Base-by-base conservation (phyloP, 1,139 yeast genomes). In the Lizanozyma gosingica region DNA sequence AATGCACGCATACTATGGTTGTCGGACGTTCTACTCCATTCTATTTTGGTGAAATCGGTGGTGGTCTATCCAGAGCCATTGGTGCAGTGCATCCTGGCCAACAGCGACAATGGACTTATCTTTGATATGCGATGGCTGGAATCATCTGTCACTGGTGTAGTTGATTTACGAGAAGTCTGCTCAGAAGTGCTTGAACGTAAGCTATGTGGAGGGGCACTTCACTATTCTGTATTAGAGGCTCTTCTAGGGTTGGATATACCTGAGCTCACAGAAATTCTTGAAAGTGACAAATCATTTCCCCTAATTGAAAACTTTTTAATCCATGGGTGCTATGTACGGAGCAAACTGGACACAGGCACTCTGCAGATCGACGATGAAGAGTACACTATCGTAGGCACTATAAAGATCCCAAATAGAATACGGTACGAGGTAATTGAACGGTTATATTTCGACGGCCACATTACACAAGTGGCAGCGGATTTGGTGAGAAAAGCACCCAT, bases 401-500 rank as follows among this genome's bases (percentile, higher is more conserved):
- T 54, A 11, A 40, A 36, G 17, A 41, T 57, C 22, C 52, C 57
- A 3, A 47, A 50, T 34, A 45, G 41, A 4, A 38, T 53, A 17
- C 41, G 55, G 33, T 41, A 44, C 16, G 40, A 39, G 15, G 22
- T 47, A 3, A 16, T 49, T 9, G 46, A 44, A 11, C 39, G 41
- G n/a, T 18, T 43, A 35, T 38, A 43, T 18, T 49, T 50, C 22
- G 18, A 18, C 3, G 40, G 42, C 17, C 37, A 35, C 2, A 14
- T 14, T 3, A 43, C 6, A 22, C 6, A 22, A 22, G 29, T 11
- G 6, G 29, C 11, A 11, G 29, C 6, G 11, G 11, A 22, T 51
- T 15, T 40, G 1, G 33, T 49, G 2, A 33, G 37, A 2, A 36
- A 18, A 2, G 38, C 41, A 4, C 43, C 42, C 17, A 34, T 48